Conservation (phyloP, 352 stramenopile species). For the Phytophthora meadii region DNA sequence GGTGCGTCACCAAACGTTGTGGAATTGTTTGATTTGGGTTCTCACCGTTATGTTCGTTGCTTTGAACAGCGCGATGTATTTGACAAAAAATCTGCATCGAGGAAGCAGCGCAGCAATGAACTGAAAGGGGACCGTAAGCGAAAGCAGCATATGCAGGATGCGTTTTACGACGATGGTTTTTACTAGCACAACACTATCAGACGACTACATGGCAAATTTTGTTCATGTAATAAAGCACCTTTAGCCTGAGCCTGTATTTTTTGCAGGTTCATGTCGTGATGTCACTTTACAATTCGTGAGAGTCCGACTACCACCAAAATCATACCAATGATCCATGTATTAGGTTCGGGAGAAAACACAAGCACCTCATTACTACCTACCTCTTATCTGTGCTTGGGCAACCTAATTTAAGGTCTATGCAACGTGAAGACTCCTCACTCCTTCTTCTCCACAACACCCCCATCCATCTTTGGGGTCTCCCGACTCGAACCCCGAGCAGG, state of each 20-base stretch:
- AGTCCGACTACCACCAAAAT: conserved; percentile 1
- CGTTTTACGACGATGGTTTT: conserved; percentile 67
- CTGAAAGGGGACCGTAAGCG: conserved; percentile 78
- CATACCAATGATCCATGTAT: conserved; percentile 41
- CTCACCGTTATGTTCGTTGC: conserved; percentile 14
- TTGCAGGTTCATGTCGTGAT: too few relatives aligned
- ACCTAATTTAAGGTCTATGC: conserved; percentile 34
- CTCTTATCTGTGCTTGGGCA: conserved; percentile 10
- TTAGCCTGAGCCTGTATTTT: not conserved
- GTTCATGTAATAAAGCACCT: conserved; percentile 4
- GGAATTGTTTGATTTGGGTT: conserved; percentile 1
- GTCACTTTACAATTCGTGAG: too few relatives aligned
- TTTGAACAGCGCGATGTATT: conserved; percentile 72
- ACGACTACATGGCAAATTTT: too few relatives aligned
- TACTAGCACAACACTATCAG: conserved; percentile 11
- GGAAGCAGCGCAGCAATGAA: conserved; percentile 84
- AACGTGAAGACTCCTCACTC: conserved; percentile 26
- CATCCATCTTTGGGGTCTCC: conserved; percentile 13
- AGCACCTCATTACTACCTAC: conserved; percentile 1
- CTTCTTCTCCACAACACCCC: conserved; percentile 31
- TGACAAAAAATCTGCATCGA: conserved; percentile 79
- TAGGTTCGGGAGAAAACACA: conserved; percentile 22
- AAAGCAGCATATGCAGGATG: conserved; percentile 82
- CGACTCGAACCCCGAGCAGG: conserved; percentile 23
- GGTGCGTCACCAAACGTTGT: conserved; percentile 42